Percentiles rank a stretch among this genome's conserved stretches.
These are phyloP conservation scores for Trichosporon sp. DNA, from an alignment of 1,284 basidiomycete genomes.

Conservation along the genomic window DNA sequence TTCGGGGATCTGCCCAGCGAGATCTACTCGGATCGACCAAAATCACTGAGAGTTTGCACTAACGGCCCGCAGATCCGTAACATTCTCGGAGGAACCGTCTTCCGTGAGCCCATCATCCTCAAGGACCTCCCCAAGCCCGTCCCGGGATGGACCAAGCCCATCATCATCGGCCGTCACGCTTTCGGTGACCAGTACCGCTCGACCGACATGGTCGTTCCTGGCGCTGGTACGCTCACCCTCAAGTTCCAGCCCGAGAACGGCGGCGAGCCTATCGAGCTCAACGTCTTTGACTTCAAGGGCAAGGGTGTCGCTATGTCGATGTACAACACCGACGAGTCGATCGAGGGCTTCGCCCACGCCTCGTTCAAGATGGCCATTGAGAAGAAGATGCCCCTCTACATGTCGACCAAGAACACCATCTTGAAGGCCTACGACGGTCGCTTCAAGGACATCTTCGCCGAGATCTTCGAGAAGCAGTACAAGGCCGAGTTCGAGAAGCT, in stretches of 20 bases:
- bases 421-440: constrained; percentile 93
- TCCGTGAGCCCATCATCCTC: constrained; percentile 96
- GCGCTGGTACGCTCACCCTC: constrained; percentile 82
- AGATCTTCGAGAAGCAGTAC: constrained; percentile 83
- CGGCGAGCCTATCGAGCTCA: constrained; percentile 57
- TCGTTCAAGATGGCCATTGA: constrained; percentile 97
- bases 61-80: constrained; percentile 69
- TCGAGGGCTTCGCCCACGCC: constrained; percentile 89
- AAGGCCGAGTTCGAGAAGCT: constrained; percentile 70
- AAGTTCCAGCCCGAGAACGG: constrained; percentile 76
- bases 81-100: constrained; percentile 95
- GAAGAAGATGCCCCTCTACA: constrained; percentile 90
- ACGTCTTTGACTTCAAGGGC: constrained; percentile 87
- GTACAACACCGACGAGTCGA: constrained; percentile 96
- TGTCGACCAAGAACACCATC: constrained; percentile 98
- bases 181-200: constrained; percentile 96
- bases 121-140: constrained; percentile 84
- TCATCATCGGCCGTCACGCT: constrained; percentile 93
- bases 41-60: background rate
- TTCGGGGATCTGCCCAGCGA: too few species aligned
- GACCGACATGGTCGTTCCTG: constrained; percentile 81
- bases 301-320: constrained; percentile 83
- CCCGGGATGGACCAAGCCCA: constrained; percentile 95
- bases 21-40: background rate
- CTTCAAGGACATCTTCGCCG: constrained; percentile 98